Evolutionary conservation across 2,329 filamentous ascomycete genomes (phyloP).

Genomic region (Cryphonectria naterciae): DNA sequence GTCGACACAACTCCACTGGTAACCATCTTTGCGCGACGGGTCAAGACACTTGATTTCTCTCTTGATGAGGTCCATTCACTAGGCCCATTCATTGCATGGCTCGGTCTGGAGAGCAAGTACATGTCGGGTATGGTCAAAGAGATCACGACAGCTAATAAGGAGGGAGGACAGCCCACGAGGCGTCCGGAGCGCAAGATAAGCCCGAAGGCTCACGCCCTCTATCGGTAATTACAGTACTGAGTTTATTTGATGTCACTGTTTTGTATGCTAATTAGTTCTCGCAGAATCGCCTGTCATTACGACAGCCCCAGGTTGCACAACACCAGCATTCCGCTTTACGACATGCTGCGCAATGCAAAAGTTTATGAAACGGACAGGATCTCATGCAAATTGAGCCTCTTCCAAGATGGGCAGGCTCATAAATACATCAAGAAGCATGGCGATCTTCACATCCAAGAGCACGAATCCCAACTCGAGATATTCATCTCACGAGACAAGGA

Average conservation of each 20-base stretch:
- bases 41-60: conserved; percentile 42
- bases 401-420: conserved; percentile 33
- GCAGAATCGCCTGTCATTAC: conserved; percentile 37
- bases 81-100: conserved; percentile 41
- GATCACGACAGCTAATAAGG: conserved; percentile 35
- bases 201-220: conserved; percentile 36
- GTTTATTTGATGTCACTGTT: not conserved
- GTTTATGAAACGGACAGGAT: conserved; percentile 40
- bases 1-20: conserved; percentile 39
- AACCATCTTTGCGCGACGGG: conserved; percentile 35
- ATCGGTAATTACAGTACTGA: conserved; percentile 37
- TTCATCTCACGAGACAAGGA: conserved; percentile 39
- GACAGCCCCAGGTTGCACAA: conserved; percentile 32
- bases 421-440: conserved; percentile 30
- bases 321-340: conserved; percentile 32
- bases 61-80: conserved; percentile 40
- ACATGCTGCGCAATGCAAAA: conserved; percentile 31
- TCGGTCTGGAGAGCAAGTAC: conserved; percentile 37
- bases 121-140: conserved; percentile 41
- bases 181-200: conserved; percentile 35
- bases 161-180: conserved; percentile 30
- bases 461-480: conserved; percentile 35
- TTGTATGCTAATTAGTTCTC: not conserved
- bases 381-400: conserved; percentile 35
- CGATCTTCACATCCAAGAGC: conserved; percentile 36